These are phyloP conservation scores for Vigna trinervia DNA, from an alignment of 306 rosid genomes.

Conservation along the genomic window DNA sequence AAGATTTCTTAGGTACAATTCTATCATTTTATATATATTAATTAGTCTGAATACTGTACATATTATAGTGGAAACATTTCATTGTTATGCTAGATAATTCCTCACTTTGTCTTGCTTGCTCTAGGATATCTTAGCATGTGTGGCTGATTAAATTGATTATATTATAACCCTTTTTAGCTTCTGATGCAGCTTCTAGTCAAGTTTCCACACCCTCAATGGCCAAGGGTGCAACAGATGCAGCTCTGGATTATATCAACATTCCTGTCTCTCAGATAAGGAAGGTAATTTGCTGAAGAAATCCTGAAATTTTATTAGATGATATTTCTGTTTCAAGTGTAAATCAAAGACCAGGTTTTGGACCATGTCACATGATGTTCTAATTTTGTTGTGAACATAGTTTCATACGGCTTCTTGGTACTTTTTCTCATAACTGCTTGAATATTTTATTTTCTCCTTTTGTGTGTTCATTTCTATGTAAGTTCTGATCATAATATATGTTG, in stretches of 20 bases:
- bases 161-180: slow-evolving; percentile 36
- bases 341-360: slow-evolving; percentile 30
- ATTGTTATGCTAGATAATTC: slow-evolving; percentile 29
- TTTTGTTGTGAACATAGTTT: slow-evolving; percentile 25
- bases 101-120: slow-evolving; percentile 24
- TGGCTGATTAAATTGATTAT: slow-evolving; percentile 42
- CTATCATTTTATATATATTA: slow-evolving; percentile 25
- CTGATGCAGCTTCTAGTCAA: slow-evolving; percentile 78
- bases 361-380: slow-evolving; percentile 16
- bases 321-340: slow-evolving; percentile 21
- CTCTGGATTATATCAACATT: slow-evolving; percentile 79
- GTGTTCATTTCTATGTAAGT: background rate
- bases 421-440: slow-evolving; percentile 3
- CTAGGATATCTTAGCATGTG: slow-evolving; percentile 29
- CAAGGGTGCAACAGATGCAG: slow-evolving; percentile 63
- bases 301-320: slow-evolving; percentile 1
- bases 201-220: slow-evolving; percentile 69
- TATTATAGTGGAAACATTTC: slow-evolving; percentile 25
- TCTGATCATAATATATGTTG: slow-evolving; percentile 22
- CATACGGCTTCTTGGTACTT: slow-evolving; percentile 24
- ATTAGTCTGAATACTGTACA: slow-evolving; percentile 13
- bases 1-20: slow-evolving; percentile 84
- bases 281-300: slow-evolving; percentile 56
- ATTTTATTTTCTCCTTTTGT: slow-evolving; percentile 3
- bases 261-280: slow-evolving; percentile 88